Evolutionary conservation across 257 asterid species (phyloP).

Genomic region (Cinchona pubescens): DNA sequence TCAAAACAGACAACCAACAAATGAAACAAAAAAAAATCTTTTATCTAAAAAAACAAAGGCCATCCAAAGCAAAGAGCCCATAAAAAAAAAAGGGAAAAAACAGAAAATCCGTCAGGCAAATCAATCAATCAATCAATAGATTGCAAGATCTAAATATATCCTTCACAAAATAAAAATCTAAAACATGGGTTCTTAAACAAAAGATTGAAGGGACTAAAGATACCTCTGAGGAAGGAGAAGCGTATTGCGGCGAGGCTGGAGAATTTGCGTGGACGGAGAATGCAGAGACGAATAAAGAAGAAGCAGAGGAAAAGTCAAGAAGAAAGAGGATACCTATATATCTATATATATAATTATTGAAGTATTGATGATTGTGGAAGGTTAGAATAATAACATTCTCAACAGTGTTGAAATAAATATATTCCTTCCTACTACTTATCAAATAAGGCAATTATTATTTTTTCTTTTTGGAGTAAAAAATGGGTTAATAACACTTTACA

Average conservation of each 20-base stretch:
- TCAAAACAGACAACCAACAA: neutral
- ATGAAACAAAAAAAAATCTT: neutral
- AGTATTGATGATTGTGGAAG: conserved; percentile 6
- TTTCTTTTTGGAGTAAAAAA: too few relatives aligned
- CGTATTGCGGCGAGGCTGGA: neutral
- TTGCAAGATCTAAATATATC: conserved; percentile 25
- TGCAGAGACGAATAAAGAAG: neutral
- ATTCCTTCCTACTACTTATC: too few relatives aligned
- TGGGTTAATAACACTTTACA: too few relatives aligned
- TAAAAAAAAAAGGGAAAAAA: neutral
- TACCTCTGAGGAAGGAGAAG: neutral
- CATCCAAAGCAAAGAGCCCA: neutral
- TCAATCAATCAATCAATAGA: neutral
- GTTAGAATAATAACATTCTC: conserved; percentile 21
- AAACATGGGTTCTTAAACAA: neutral
- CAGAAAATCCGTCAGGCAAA: conserved; percentile 2
- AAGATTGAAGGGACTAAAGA: neutral
- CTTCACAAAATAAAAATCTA: neutral
- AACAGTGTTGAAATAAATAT: neutral
- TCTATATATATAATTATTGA: too few relatives aligned
- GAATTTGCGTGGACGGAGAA: neutral
- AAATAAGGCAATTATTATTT: too few relatives aligned
- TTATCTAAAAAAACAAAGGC: neutral
- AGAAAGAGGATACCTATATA: neutral
- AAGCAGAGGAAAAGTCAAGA: neutral